phyloP scores from a whole-genome alignment of 78 protist species.

The Dictyostelium discoideum region dicty_2.7 NC_007091.3:2186001-2186500 shows the following conservation, averaged over 20 bases:
- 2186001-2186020: slow-evolving; percentile 4
- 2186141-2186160: not conserved
- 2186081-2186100: not conserved
- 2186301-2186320: not conserved
- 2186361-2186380: not conserved
- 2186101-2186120: too few species aligned
- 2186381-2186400: not conserved
- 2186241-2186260: not conserved
- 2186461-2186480: not conserved
- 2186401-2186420: not conserved
- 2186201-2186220: not conserved
- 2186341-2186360: not conserved
- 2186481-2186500: slow-evolving; percentile 12
- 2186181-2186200: not conserved
- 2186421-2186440: too few species aligned
- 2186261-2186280: not conserved
- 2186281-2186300: not conserved
- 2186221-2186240: not conserved
- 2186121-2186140: too few species aligned
- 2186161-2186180: not conserved
- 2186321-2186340: slow-evolving; percentile 1
- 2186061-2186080: slow-evolving; percentile 3
- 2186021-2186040: slow-evolving; percentile 8
- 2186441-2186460: not conserved
- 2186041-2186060: not conserved